Base-by-base conservation (phyloP, 1,139 yeast species). In the Eremothecium sinecaudum region DNA sequence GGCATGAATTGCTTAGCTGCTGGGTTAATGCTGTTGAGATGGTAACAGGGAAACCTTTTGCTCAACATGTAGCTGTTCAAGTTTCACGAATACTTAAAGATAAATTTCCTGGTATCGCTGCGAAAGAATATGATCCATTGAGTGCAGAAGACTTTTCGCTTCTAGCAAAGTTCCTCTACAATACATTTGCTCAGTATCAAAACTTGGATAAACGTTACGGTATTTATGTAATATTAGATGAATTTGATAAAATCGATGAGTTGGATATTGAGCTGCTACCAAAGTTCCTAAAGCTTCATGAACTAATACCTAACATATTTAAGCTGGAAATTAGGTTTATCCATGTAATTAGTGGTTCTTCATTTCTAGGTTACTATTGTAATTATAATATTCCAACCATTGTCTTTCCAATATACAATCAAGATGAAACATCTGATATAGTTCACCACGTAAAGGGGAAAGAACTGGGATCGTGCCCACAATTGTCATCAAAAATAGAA, bases 21-120 rank as follows among this genome's bases (percentile, higher is more conserved):
- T 46, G 49, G 45, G 32, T 54, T 12, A 44, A 45, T 24, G 53
- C 56, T 2, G 45, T 44, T 13, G 57, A 53, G 29, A 38, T 51
- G 19, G 56, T 55, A 5, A 43, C 56, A 4, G 47, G 58, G 55
- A 55, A 53, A 33, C 52, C 58, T 4, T 37, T 54, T 6, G 35
- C 52, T 33, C 58, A 52, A 37, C 52, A 55, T 1, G 44, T 53
- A 9, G 47, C 52, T 3, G 46, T 55, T 32, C 36, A 39, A 4
- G 35, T 50, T 5, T 51, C 51, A 31, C 31, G 33, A 19, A 41
- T 40, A 14, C 31, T 55, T 24, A 38, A 33, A 24, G 27, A 31
- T 1, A 15, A 31, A 17, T 47, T 37, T 28, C 51, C 53, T 2
- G 35, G 40, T 2, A 17, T 39, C 7, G 17, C 19, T 13, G 19